Conservation (phyloP, 179 eudicot genomes). For the Silene coronaria region DNA sequence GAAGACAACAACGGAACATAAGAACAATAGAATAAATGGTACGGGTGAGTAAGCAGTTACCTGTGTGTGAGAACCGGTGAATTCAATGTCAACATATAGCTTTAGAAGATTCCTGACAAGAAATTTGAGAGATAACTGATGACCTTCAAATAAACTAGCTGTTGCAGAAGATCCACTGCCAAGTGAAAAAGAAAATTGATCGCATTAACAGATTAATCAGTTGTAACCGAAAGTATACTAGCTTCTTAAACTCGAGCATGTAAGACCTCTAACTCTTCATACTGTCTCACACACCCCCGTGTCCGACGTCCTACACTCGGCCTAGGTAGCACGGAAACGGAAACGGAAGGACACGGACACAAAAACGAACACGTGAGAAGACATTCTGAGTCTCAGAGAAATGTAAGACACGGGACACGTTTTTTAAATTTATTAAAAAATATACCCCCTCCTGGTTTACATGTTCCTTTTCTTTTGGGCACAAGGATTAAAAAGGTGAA, state of each 20-base stretch:
- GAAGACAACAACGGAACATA: background rate
- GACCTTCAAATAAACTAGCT: constrained; percentile 82
- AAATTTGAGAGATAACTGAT: constrained; percentile 70
- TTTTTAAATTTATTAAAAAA: no score
- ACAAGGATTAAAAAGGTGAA: no score
- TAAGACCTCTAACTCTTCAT: background rate
- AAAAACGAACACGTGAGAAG: no score
- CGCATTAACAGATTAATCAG: background rate
- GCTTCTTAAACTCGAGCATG: constrained; percentile 3
- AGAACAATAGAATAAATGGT: background rate
- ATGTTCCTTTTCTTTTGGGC: no score
- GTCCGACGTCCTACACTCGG: no score
- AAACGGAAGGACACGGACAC: no score
- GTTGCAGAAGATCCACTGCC: constrained; percentile 77
- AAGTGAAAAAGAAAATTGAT: constrained; percentile 16
- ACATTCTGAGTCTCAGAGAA: no score
- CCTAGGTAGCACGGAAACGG: no score
- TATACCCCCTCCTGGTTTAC: no score
- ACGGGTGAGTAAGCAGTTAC: constrained; percentile 28
- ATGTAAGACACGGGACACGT: no score
- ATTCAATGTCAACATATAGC: constrained; percentile 96
- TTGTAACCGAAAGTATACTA: background rate
- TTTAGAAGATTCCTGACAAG: constrained; percentile 89
- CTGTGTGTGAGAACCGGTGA: constrained; percentile 98
- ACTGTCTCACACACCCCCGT: background rate